Conservation (phyloP, 1,284 basidiomycete genomes). For the Chondrostereum purpureum region DNA sequence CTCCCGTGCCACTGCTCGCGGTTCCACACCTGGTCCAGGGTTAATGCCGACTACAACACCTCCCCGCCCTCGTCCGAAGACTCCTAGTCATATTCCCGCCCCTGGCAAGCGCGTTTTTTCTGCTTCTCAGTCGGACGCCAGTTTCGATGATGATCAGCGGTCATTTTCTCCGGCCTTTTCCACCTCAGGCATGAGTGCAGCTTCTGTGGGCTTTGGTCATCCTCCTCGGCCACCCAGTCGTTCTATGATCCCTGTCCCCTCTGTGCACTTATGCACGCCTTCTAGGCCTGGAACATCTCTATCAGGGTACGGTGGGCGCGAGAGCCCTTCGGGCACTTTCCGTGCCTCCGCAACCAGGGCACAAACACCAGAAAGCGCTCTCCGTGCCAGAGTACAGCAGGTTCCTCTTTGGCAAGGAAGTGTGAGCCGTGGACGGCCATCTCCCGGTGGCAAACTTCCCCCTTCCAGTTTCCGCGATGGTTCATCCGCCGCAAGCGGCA, state of each 20-base stretch:
- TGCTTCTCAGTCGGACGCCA: slow-evolving; percentile 36
- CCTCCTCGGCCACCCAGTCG: slow-evolving; percentile 72
- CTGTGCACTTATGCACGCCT: slow-evolving; percentile 59
- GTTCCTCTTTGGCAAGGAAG: slow-evolving; percentile 45
- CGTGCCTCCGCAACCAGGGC: slow-evolving; percentile 41
- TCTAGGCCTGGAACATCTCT: slow-evolving; percentile 66
- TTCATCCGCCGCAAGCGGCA: slow-evolving; percentile 22
- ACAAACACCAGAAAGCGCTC: slow-evolving; percentile 61
- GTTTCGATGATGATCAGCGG: slow-evolving; percentile 46
- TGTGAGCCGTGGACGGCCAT: slow-evolving; percentile 30
- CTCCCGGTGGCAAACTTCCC: slow-evolving; percentile 39
- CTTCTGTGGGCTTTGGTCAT: slow-evolving; percentile 32
- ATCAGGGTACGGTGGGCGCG: slow-evolving; percentile 51
- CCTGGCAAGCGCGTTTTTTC: slow-evolving; percentile 49
- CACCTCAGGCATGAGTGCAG: slow-evolving; percentile 27
- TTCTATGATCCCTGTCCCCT: slow-evolving; percentile 76
- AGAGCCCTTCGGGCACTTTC: slow-evolving; percentile 48
- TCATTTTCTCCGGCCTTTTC: slow-evolving; percentile 59
- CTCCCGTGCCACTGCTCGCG: slow-evolving; percentile 35
- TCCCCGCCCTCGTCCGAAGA: slow-evolving; percentile 62
- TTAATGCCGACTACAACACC: slow-evolving; percentile 28
- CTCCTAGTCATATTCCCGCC: slow-evolving; percentile 68
- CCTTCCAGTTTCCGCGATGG: slow-evolving; percentile 72
- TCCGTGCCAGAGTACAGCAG: slow-evolving; percentile 51
- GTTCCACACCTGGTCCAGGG: slow-evolving; percentile 30